Percentiles rank a stretch among this genome's conserved stretches.
Evolutionary conservation across 306 rosid species (phyloP).

Genomic region (Adenanthera pavonina): DNA sequence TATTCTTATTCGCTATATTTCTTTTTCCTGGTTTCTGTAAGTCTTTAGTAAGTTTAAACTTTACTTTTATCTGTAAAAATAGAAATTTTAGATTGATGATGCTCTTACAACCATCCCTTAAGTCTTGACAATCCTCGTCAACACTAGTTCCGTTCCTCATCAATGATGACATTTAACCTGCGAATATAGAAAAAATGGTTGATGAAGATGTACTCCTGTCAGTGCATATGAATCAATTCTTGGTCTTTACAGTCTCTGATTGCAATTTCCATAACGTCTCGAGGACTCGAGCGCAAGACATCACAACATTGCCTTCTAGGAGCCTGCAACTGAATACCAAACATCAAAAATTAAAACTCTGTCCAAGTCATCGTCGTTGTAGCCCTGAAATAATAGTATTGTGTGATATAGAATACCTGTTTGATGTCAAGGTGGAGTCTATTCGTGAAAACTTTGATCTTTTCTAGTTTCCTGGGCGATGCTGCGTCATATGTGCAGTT

Average conservation of each 20-base stretch:
- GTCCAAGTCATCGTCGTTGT: neutral
- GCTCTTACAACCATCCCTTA: neutral
- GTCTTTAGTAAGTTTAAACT: neutral
- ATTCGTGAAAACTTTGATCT: constrained; percentile 62
- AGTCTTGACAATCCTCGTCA: too few relatives aligned
- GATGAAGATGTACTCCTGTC: constrained; percentile 2
- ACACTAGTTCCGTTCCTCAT: neutral
- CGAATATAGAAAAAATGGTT: neutral
- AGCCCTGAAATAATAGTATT: neutral
- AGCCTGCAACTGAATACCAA: constrained; percentile 57
- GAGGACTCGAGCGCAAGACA: constrained; percentile 50
- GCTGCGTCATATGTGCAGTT: constrained; percentile 55
- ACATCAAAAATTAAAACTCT: neutral
- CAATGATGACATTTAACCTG: neutral
- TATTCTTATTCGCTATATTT: neutral
- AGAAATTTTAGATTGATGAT: neutral
- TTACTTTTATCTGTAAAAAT: neutral
- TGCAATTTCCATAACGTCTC: constrained; percentile 58
- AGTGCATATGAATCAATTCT: constrained; percentile 64
- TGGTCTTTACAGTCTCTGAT: constrained; percentile 80
- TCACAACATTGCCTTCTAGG: constrained; percentile 89
- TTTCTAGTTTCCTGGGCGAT: constrained; percentile 57
- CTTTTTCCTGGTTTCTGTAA: neutral
- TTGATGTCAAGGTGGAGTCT: constrained; percentile 59
- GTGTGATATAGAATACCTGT: constrained; percentile 55